Base-by-base conservation (phyloP, 495 filamentous ascomycete species). In the Chaetomium fimeti region DNA sequence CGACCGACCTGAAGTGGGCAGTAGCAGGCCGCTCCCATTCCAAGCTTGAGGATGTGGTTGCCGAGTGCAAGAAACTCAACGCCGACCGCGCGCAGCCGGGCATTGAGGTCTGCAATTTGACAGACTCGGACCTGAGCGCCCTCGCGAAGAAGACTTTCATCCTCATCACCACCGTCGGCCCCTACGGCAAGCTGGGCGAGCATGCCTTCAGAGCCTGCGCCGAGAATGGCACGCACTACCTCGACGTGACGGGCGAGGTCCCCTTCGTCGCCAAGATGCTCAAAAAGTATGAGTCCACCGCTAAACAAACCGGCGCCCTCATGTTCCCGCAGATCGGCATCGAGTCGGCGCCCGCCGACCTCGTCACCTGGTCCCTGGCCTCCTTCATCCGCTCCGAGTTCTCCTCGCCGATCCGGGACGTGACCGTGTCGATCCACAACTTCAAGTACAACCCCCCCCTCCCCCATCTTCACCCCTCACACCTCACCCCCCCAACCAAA, bases 201-300 rank as follows among this genome's bases (percentile, higher is more conserved):
- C 83, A 84, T 48, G 91, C 92, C 22, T 86, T 98, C 60, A 88
- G 89, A 67, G 92, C 93, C n/a, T 98, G 93, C 73, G 91, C 91
- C 36, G 82, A 85, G 55, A 87, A 86, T 64, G 93, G 93, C 25
- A 97, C 93, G 15, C 92, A 97, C 74, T 97, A 97, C 73, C 79
- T 98, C 49, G 93, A 97, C 78, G 85, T 85, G 36, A 97, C 93
- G 15, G 93, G 93, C 43, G 94, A 98, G 72, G 84, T 85, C 9
- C 89, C 91, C 9, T 98, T 89, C 85, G 83, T 92, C 28, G 78
- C 83, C 62, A 77, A 84, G 27, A 94, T 97, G 81, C 85, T 97
- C 60, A 81, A 86, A 20, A 90, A 91, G 67, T 94, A 96, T 71
- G 84, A 93, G 63, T 81, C 86, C 15, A 82, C 77, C 1, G 94